Base-by-base conservation (phyloP, 2,329 filamentous ascomycete genomes). In the Pseudocercospora fijiensis region DNA sequence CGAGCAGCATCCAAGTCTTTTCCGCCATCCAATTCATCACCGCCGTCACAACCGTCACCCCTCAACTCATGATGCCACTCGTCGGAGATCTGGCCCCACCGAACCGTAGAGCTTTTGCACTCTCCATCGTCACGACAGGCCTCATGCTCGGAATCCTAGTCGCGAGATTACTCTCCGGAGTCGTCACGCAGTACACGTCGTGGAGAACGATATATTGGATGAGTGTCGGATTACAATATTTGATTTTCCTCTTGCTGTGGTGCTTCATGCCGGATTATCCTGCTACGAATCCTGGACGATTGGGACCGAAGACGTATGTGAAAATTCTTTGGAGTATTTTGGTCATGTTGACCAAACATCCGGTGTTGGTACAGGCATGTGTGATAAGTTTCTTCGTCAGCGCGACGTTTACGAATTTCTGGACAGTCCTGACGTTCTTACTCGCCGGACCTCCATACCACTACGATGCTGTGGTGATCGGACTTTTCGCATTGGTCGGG, bases 121-220 rank as follows among this genome's bases (percentile, higher is more conserved):
- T 94, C 4, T 88, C 89, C 5, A 86, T 94, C 63, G 88, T 93
- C 7, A 87, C 90, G 1, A 91, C 88, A 0, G 91, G 90, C 1
- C 79, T 94, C 1, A 84, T 91, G 49, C 83, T 93, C 1, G 91
- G 91, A 16, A 86, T 95, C 67, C 82, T 96, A 1, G 80, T 93
- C 60, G 91, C 91, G 0, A 86, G 91, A 1, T 80, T 94, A 0
- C 82, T 95, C 0, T 88, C 90, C 0, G 91, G 91, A 1, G 86
- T 92, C 26, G 82, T 94, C 27, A 86, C 90, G 0, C 86, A 91
- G 70, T 92, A 86, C 72, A 88, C 87, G 0, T 82, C 83, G 66
- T 95, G 91, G 91, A 83, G 91, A 24, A 86, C 85, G 63, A 86
- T 94, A 7, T 95, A 92, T 79, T 94, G 90, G 89, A 80, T 93